phyloP scores from a whole-genome alignment of 1,284 basidiomycete species.

The Cryptococcus depauperatus region DNA sequence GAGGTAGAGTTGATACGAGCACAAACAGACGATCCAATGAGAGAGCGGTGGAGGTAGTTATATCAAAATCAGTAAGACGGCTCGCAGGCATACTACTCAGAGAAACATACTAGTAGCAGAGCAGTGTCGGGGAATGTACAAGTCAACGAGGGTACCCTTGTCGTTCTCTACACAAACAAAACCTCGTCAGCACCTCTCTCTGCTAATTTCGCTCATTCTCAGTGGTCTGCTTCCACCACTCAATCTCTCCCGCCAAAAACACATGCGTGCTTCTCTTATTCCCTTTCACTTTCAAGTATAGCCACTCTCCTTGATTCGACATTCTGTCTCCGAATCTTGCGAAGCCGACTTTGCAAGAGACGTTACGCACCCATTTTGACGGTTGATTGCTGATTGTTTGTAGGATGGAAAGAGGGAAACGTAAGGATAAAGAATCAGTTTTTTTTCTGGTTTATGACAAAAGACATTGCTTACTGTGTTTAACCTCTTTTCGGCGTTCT shows the following conservation, averaged over 20 bases:
- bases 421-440: too few relatives aligned
- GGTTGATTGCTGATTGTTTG: constrained; percentile 13
- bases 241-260: background rate
- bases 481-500: too few relatives aligned
- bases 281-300: background rate
- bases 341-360: too few relatives aligned
- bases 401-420: constrained; percentile 5
- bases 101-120: constrained; percentile 72
- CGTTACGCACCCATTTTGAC: constrained; percentile 36
- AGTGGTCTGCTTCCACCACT: background rate
- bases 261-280: background rate
- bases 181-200: background rate
- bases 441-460: too few relatives aligned
- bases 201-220: background rate
- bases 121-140: constrained; percentile 99
- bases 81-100: background rate
- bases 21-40: background rate
- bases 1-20: background rate
- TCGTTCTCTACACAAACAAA: constrained; percentile 26
- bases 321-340: too few relatives aligned
- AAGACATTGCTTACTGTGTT: too few relatives aligned
- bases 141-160: constrained; percentile 96
- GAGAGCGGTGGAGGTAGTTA: background rate
- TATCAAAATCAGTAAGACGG: background rate
- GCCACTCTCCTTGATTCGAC: background rate